These are phyloP conservation scores for Pseudoscleropodium purum DNA, from an alignment of 225 moss, liverwort and hornwort species.

Conservation along the genomic window DNA sequence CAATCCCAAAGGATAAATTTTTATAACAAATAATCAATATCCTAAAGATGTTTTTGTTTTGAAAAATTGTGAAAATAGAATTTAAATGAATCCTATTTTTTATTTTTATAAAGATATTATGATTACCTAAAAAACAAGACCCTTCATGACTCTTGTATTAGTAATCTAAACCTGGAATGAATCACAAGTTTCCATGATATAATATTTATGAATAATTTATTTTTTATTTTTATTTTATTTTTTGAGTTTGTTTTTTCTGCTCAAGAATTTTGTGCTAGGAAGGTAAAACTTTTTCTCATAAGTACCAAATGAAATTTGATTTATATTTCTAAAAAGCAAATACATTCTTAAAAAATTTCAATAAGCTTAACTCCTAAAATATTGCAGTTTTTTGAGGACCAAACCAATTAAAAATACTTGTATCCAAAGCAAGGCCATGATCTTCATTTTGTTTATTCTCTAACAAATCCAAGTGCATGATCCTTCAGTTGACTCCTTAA, in stretches of 20 bases:
- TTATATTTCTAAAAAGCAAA: rapidly evolving
- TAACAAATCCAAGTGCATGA: background rate
- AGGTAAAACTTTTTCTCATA: background rate
- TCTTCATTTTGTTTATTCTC: too few relatives aligned
- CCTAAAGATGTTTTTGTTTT: too few relatives aligned
- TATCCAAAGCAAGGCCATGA: background rate
- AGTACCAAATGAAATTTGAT: background rate
- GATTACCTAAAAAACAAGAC: background rate
- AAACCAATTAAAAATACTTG: background rate
- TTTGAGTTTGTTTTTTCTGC: background rate
- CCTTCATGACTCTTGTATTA: background rate
- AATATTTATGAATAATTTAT: too few relatives aligned
- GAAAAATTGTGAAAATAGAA: too few relatives aligned
- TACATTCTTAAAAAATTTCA: background rate
- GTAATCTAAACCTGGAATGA: background rate
- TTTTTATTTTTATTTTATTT: background rate
- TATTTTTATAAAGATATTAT: too few relatives aligned
- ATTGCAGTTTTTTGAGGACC: background rate
- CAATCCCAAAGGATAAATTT: too few relatives aligned
- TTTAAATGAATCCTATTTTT: too few relatives aligned
- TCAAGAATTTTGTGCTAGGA: background rate
- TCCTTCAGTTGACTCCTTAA: background rate
- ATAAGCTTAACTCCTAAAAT: background rate
- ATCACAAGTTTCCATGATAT: background rate
- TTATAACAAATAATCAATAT: too few relatives aligned